These are phyloP conservation scores for Heritiera littoralis DNA, from an alignment of 345 rosid species.

Conservation along the genomic window DNA sequence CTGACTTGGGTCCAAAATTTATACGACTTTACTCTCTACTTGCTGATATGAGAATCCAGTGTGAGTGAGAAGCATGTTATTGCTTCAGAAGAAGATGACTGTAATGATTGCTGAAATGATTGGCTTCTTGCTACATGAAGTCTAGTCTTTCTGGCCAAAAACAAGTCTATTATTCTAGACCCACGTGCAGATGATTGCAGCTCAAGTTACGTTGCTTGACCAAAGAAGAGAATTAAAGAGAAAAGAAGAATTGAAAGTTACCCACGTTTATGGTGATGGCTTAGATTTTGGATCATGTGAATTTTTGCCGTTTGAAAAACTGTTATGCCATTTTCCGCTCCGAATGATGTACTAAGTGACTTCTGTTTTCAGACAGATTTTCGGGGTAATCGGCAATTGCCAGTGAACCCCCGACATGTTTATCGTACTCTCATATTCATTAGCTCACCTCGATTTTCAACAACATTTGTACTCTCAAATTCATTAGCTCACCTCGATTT, in stretches of 20 bases:
- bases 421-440: too few species aligned
- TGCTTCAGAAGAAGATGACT: background rate
- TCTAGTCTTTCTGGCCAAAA: background rate
- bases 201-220: constrained; percentile 15
- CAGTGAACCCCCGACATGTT: too few species aligned
- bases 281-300: too few species aligned
- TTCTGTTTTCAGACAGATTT: too few species aligned
- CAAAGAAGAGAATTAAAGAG: background rate
- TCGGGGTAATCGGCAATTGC: too few species aligned
- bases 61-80: background rate
- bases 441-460: too few species aligned
- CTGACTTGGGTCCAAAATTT: background rate
- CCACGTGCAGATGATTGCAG: background rate
- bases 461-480: too few species aligned
- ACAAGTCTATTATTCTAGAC: background rate
- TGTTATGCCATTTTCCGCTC: too few species aligned
- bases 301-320: too few species aligned
- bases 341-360: too few species aligned
- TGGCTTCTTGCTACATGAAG: background rate
- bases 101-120: background rate
- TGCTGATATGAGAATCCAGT: background rate
- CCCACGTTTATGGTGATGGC: background rate
- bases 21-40: background rate
- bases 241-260: background rate
- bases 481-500: too few species aligned